Conservation (phyloP, 805 yeast species). For the Ogataea methanolica region DNA sequence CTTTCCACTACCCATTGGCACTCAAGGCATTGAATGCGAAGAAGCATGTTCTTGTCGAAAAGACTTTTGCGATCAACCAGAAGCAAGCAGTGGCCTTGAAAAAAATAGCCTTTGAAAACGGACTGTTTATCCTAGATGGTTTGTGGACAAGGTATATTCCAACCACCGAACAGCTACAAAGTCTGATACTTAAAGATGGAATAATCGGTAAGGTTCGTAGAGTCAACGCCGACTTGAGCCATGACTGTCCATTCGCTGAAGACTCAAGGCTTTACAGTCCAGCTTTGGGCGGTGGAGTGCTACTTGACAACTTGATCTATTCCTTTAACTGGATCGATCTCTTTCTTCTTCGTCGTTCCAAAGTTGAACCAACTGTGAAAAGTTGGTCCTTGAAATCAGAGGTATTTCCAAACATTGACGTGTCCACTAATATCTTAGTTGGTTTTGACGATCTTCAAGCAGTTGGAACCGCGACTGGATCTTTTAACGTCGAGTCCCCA, state of each 20-base stretch:
- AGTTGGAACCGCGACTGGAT: conserved; percentile 34
- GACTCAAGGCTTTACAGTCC: conserved; percentile 35
- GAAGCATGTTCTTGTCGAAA: conserved; percentile 50
- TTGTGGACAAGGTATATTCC: conserved; percentile 55
- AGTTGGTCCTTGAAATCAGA: conserved; percentile 29
- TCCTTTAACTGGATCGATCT: conserved; percentile 41
- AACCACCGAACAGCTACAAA: conserved; percentile 29
- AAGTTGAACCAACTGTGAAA: conserved; percentile 23
- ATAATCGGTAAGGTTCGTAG: conserved; percentile 42
- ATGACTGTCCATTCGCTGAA: conserved; percentile 1
- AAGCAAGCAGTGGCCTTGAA: conserved; percentile 39
- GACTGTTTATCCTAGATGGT: conserved; percentile 50
- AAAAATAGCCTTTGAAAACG: conserved; percentile 37
- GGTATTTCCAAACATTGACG: conserved; percentile 37
- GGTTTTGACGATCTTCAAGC: conserved; percentile 32
- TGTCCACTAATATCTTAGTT: conserved; percentile 33
- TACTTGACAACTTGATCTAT: conserved; percentile 52
- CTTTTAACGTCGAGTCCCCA: conserved; percentile 8
- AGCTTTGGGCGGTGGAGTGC: conserved; percentile 51
- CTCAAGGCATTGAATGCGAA: conserved; percentile 38
- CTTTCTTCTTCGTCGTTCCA: conserved; percentile 29
- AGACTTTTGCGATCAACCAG: conserved; percentile 47
- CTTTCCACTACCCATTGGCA: conserved; percentile 42
- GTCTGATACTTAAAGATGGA: conserved; percentile 29
- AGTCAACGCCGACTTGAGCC: conserved; percentile 37